Percentiles rank a stretch among this genome's conserved stretches.
Conservation (phyloP, 75 land plant species). For the Sequoia sempervirens region DNA sequence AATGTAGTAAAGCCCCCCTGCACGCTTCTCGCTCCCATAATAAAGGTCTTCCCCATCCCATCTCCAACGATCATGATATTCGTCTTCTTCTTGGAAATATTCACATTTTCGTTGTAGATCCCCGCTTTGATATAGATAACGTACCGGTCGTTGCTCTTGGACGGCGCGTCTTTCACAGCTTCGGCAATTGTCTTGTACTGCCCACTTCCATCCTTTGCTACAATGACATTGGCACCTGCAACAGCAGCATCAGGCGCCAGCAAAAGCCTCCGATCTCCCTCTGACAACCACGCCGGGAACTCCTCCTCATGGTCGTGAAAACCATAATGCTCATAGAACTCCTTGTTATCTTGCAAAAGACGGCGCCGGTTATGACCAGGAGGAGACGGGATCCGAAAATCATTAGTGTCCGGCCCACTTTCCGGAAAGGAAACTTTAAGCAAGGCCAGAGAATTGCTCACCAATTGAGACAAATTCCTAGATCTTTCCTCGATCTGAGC, state of each 20-base stretch:
- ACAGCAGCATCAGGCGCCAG: neutral
- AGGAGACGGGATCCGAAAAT: neutral
- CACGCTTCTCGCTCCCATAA: conserved; percentile 13
- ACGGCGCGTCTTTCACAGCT: conserved; percentile 26
- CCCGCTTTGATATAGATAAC: conserved; percentile 32
- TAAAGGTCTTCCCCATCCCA: conserved; percentile 24
- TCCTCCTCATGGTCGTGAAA: neutral
- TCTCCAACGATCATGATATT: conserved; percentile 30
- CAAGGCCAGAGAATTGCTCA: conserved; percentile 10
- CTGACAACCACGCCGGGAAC: conserved; percentile 9
- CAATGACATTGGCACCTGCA: conserved; percentile 11
- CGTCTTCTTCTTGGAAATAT: conserved; percentile 12
- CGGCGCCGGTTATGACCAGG: neutral
- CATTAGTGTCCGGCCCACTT: neutral
- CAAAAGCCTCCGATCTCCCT: neutral
- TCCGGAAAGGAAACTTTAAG: neutral
- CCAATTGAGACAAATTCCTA: neutral
- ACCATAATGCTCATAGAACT: neutral
- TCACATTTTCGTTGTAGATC: conserved; percentile 23
- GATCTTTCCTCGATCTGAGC: neutral
- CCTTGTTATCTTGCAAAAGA: neutral
- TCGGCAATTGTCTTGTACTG: conserved; percentile 15
- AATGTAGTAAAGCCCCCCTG: conserved; percentile 28
- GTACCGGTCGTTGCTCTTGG: neutral
- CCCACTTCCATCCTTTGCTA: conserved; percentile 34